Conservation (phyloP, 2,329 filamentous ascomycete species). For the Botrytis medusae region DNA sequence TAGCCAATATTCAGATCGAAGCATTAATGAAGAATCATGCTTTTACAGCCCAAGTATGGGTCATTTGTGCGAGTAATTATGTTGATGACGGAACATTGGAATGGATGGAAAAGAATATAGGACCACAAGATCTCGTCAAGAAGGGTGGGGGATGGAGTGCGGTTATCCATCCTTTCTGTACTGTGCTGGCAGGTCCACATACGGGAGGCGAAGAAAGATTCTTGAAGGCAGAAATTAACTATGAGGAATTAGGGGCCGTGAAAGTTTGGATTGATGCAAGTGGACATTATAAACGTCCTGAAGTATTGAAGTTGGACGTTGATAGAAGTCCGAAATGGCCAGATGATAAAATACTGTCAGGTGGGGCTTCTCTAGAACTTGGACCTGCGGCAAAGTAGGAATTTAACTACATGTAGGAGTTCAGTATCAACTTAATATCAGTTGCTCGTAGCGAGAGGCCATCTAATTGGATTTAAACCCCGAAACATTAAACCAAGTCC, state of each 20-base stretch:
- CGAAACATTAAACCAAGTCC: background rate
- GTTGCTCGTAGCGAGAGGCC: background rate
- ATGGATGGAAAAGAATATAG: slow-evolving; percentile 28
- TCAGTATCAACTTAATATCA: background rate
- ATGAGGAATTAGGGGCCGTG: background rate
- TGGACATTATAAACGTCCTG: slow-evolving; percentile 21
- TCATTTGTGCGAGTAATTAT: slow-evolving; percentile 45
- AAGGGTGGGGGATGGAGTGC: slow-evolving; percentile 11
- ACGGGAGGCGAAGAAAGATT: slow-evolving; percentile 9
- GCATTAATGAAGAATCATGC: slow-evolving; percentile 49
- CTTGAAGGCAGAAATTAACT: slow-evolving; percentile 4
- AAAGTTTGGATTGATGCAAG: slow-evolving; percentile 21
- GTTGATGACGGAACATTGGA: slow-evolving; percentile 45
- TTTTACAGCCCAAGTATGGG: slow-evolving; percentile 47
- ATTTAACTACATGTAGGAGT: background rate
- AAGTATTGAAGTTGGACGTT: slow-evolving; percentile 1
- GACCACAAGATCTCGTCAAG: slow-evolving; percentile 4
- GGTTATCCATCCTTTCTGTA: slow-evolving; percentile 15
- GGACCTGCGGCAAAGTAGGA: background rate
- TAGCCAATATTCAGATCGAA: slow-evolving; percentile 40
- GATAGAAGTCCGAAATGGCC: slow-evolving; percentile 1
- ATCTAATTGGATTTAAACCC: background rate
- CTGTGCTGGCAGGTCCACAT: slow-evolving; percentile 6
- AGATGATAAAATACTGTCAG: background rate
- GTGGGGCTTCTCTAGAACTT: background rate